Evolutionary conservation across 345 rosid species (phyloP).

Genomic region (Boechera divaricarpa): DNA sequence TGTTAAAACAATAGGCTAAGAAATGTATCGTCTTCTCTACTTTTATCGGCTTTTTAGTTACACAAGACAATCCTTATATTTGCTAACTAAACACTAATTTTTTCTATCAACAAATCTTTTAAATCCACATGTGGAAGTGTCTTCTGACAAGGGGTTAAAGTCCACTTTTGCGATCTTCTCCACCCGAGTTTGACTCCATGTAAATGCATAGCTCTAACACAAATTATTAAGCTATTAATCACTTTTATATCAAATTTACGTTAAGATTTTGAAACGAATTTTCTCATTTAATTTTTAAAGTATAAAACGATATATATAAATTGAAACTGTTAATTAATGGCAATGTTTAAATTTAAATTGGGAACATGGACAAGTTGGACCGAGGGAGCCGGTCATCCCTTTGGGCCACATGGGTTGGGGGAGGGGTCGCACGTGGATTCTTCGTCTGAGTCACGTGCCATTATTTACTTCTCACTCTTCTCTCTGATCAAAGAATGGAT

Average conservation of each 20-base stretch:
- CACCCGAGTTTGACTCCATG: no score
- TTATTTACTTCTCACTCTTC: conserved; percentile 52
- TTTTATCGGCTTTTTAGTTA: conserved; percentile 10
- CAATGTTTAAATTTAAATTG: background rate
- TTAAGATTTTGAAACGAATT: no score
- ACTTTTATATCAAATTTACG: no score
- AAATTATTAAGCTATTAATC: background rate
- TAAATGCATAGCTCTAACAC: background rate
- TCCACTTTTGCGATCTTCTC: no score
- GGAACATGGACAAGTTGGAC: conserved; percentile 55
- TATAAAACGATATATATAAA: no score
- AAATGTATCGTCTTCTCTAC: conserved; percentile 25
- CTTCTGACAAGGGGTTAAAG: no score
- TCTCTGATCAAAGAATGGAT: conserved; percentile 40
- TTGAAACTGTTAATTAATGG: conserved; percentile 7
- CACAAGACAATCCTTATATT: background rate
- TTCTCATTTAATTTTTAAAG: no score
- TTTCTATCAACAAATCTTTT: background rate
- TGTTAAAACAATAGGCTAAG: conserved; percentile 35
- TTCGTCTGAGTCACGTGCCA: conserved; percentile 62
- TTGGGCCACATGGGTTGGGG: conserved; percentile 56
- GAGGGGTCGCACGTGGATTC: conserved; percentile 55
- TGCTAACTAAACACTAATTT: background rate
- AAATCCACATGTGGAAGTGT: no score
- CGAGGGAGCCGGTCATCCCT: conserved; percentile 48